These are phyloP conservation scores for Nakazawaea populi DNA, from an alignment of 805 yeast species.

Conservation along the genomic window DNA sequence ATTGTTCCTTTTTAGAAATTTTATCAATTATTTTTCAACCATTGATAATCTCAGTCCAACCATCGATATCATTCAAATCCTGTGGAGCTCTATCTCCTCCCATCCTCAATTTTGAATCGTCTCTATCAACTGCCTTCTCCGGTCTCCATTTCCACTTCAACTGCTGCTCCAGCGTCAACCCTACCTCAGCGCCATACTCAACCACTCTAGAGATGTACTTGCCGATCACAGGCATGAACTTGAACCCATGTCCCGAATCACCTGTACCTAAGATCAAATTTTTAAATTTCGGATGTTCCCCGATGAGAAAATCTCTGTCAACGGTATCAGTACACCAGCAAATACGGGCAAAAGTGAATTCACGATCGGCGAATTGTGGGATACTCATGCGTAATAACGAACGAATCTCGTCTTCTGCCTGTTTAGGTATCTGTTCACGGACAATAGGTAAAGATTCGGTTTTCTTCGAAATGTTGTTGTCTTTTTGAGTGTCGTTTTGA, in stretches of 20 bases:
- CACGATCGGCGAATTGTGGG: slow-evolving; percentile 14
- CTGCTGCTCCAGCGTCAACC: slow-evolving; percentile 15
- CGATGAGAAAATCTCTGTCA: slow-evolving; percentile 24
- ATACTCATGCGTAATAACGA: slow-evolving; percentile 12
- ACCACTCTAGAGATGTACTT: slow-evolving; percentile 21
- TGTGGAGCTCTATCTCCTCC: slow-evolving; percentile 7
- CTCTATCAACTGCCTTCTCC: slow-evolving; percentile 10
- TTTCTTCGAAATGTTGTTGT: background rate
- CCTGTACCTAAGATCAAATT: slow-evolving; percentile 26
- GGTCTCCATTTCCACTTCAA: slow-evolving; percentile 26
- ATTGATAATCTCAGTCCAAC: slow-evolving; percentile 7
- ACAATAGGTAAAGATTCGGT: slow-evolving; percentile 7
- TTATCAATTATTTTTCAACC: background rate
- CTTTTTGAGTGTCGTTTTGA: background rate
- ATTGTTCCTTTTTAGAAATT: no score
- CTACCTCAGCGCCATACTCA: slow-evolving; percentile 11
- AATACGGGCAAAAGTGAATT: slow-evolving; percentile 29
- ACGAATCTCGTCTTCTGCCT: slow-evolving; percentile 14
- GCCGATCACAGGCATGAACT: slow-evolving; percentile 28
- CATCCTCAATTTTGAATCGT: slow-evolving; percentile 8
- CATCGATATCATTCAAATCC: slow-evolving; percentile 6
- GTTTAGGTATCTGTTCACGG: slow-evolving; percentile 14
- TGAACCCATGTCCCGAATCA: slow-evolving; percentile 31
- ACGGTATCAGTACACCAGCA: slow-evolving; percentile 34
- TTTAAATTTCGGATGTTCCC: slow-evolving; percentile 19